These are phyloP conservation scores for Apophysomyces ossiformis DNA, from an alignment of 371 early-diverging fungal genomes.

Conservation along the genomic window DNA sequence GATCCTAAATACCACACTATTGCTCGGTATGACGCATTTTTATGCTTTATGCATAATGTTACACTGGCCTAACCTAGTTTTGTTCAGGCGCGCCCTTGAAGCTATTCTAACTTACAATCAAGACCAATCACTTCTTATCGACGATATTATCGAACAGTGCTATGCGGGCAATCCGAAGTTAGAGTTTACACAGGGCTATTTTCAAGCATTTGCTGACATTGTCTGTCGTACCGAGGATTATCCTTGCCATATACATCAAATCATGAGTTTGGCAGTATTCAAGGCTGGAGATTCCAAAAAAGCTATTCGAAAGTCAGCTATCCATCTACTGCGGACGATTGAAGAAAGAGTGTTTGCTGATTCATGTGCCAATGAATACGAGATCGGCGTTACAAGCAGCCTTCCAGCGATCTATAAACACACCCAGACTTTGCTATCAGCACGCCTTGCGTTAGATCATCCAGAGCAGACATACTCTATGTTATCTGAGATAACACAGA, in stretches of 20 bases:
- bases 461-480: slow-evolving; percentile 75
- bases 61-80: not conserved
- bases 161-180: slow-evolving; percentile 71
- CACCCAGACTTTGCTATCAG: slow-evolving; percentile 74
- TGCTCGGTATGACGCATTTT: slow-evolving; percentile 35
- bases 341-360: slow-evolving; percentile 73
- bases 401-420: slow-evolving; percentile 84
- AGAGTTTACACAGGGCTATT: slow-evolving; percentile 75
- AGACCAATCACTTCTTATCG: slow-evolving; percentile 66
- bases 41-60: not conserved
- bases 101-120: slow-evolving; percentile 75
- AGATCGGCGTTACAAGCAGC: slow-evolving; percentile 77
- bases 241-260: slow-evolving; percentile 64
- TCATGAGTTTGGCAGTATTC: slow-evolving; percentile 81
- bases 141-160: slow-evolving; percentile 71
- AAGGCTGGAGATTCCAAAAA: slow-evolving; percentile 81
- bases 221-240: slow-evolving; percentile 60
- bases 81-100: slow-evolving; percentile 59
- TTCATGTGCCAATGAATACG: slow-evolving; percentile 67
- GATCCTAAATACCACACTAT: slow-evolving; percentile 53
- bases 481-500: slow-evolving; percentile 79
- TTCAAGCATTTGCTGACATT: slow-evolving; percentile 74
- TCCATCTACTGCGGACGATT: slow-evolving; percentile 73
- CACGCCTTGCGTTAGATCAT: slow-evolving; percentile 68
- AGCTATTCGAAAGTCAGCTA: slow-evolving; percentile 77